Percentiles rank a stretch among this genome's conserved stretches.
These are phyloP conservation scores for Russula abietina DNA, from an alignment of 768 basidiomycete species.

Conservation along the genomic window DNA sequence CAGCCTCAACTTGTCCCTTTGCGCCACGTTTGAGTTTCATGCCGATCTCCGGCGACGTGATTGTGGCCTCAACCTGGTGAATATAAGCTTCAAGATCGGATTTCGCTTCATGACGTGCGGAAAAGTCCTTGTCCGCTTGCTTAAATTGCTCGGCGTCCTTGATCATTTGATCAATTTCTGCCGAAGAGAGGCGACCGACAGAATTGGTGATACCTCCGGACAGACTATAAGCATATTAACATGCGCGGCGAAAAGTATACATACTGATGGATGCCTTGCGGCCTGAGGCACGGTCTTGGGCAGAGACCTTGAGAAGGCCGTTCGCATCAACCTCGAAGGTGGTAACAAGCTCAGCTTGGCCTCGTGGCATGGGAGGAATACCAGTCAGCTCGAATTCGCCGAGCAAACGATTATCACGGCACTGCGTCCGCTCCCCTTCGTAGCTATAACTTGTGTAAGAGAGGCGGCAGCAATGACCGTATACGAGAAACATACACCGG, in stretches of 20 bases:
- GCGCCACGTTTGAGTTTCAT: constrained; percentile 99
- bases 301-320: constrained; percentile 97
- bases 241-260: constrained; percentile 30
- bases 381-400: constrained; percentile 99
- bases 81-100: constrained; percentile 97
- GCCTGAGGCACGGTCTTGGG: constrained; percentile 96
- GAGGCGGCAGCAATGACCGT: not conserved
- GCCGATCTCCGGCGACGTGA: constrained; percentile 93
- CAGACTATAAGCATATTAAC: constrained; percentile 19
- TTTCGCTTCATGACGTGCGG: constrained; percentile 95
- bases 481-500: constrained; percentile 62
- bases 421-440: constrained; percentile 99
- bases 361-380: constrained; percentile 98
- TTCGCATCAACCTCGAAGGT: constrained; percentile 99
- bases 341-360: constrained; percentile 98
- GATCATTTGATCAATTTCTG: constrained; percentile 99
- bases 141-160: constrained; percentile 98
- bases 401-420: constrained; percentile 97
- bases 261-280: constrained; percentile 96
- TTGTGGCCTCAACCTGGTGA: constrained; percentile 93
- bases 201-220: constrained; percentile 90
- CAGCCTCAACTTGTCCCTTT: constrained; percentile 89
- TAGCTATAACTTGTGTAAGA: constrained; percentile 45
- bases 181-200: constrained; percentile 93
- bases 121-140: constrained; percentile 96